Evolutionary conservation across 75 land plant species (phyloP), one percentile per base, ranked within the genome.

Genomic region (Ceratopteris richardii): DNA sequence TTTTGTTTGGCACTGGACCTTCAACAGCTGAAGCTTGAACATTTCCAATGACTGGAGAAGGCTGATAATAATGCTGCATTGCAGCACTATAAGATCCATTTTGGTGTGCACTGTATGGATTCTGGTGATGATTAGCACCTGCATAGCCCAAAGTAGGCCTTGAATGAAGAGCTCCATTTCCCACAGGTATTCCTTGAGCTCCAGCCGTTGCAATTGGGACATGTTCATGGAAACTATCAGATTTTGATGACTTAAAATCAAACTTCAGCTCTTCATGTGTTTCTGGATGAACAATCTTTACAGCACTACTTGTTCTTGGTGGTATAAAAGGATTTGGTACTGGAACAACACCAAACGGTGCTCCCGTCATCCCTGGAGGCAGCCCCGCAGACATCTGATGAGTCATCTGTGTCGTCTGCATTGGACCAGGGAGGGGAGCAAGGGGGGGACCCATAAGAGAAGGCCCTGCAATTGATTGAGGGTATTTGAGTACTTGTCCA

Each of bases 231-330:
- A 46, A 46, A 14, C 4, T 18, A 26, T 69, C 77, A 41, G 42
- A 13, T 51, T 74, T 69, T 21, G 31, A 50, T 18, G 2, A 4
- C 43, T 68, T 68, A 14, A 28, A 51, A 44, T 62, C 71, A 70
- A 70, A 57, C 22, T 63, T 63, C 57, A 74, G 27, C 55, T 81
- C 98, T 62, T 90, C 88, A 67, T 82, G 98, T 20, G 96, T 94
- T 0, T 86, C 63, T 6, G 98, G 98, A 71, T 94, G 67, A 64
- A 95, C 94, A 59, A 94, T 94, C 67, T 82, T 86, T 1, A 94
- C 80, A 33, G 84, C 68, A 70, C 63, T 65, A 25, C 41, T 61
- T 51, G 69, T 81, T 18, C 82, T 87, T 21, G 44, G 68, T 18
- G 53, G 62, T 57, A 50, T 60, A 71, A 66, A 78, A 57, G 64